Percentiles rank a stretch among this genome's conserved stretches.
phyloP scores from a whole-genome alignment of 2,329 filamentous ascomycete genomes.

The Tolypocladium amazonense region DNA sequence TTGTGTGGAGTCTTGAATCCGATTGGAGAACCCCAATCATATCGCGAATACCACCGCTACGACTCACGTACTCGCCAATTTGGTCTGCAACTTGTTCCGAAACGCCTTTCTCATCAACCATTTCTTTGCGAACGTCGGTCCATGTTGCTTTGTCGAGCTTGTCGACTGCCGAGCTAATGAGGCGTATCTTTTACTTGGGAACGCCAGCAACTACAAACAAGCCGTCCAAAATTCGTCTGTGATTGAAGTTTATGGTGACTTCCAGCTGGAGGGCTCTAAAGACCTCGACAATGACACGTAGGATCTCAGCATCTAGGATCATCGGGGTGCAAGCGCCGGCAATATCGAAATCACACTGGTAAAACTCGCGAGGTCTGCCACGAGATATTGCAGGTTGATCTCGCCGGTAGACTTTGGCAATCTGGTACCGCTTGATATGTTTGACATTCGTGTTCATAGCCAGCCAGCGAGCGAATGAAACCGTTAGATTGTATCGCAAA shows the following conservation, averaged over 20 bases:
- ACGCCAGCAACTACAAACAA: slow-evolving; percentile 89
- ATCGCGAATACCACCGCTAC: slow-evolving; percentile 59
- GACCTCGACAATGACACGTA: slow-evolving; percentile 75
- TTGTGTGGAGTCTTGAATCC: slow-evolving; percentile 58
- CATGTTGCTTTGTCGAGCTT: slow-evolving; percentile 91
- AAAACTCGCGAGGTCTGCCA: slow-evolving; percentile 90
- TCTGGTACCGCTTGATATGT: slow-evolving; percentile 87
- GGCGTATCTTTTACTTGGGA: slow-evolving; percentile 72
- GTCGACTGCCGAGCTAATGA: slow-evolving; percentile 87
- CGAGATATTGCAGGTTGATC: slow-evolving; percentile 61
- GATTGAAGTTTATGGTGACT: slow-evolving; percentile 88
- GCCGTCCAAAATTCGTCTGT: slow-evolving; percentile 87
- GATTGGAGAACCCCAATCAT: slow-evolving; percentile 59
- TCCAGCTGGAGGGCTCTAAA: slow-evolving; percentile 66
- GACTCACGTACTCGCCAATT: slow-evolving; percentile 75
- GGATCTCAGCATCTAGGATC: slow-evolving; percentile 83
- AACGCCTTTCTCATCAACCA: slow-evolving; percentile 77
- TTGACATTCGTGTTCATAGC: slow-evolving; percentile 77
- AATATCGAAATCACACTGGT: slow-evolving; percentile 96
- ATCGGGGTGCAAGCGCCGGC: slow-evolving; percentile 80
- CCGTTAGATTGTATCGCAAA: slow-evolving; percentile 1
- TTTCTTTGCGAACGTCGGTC: slow-evolving; percentile 82
- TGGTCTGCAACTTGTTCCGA: slow-evolving; percentile 67
- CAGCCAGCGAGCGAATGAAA: slow-evolving; percentile 3
- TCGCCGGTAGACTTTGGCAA: slow-evolving; percentile 66